These are phyloP conservation scores for Starmerella stellata DNA, from an alignment of 805 yeast genomes.

Conservation along the genomic window DNA sequence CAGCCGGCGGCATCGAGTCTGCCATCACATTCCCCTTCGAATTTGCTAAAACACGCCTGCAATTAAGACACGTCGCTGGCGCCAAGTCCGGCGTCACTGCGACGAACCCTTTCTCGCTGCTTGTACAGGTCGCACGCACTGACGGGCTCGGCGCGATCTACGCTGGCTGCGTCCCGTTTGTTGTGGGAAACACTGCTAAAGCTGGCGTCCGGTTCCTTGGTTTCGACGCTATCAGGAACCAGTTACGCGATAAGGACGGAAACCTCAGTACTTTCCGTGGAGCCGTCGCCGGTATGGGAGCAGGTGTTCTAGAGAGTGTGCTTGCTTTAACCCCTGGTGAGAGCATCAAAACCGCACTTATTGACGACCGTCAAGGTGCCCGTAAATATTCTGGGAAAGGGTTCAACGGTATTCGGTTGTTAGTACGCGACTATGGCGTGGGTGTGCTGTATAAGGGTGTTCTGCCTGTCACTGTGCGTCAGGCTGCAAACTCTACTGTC, in stretches of 20 bases:
- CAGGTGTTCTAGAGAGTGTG: slow-evolving; percentile 80
- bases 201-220: slow-evolving; percentile 93
- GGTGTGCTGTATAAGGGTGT: slow-evolving; percentile 76
- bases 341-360: slow-evolving; percentile 86
- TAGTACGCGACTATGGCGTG: slow-evolving; percentile 62
- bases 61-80: slow-evolving; percentile 30
- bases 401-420: slow-evolving; percentile 41
- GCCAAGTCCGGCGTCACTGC: slow-evolving; percentile 2
- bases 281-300: slow-evolving; percentile 92
- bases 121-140: slow-evolving; percentile 50
- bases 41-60: slow-evolving; percentile 86
- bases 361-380: slow-evolving; percentile 70
- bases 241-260: slow-evolving; percentile 67
- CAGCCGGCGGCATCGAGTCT: slow-evolving; percentile 49
- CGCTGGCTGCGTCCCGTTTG: slow-evolving; percentile 93
- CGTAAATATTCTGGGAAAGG: slow-evolving; percentile 43
- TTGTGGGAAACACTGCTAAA: slow-evolving; percentile 87
- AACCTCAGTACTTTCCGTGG: slow-evolving; percentile 80
- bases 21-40: slow-evolving; percentile 87
- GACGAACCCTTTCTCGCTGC: slow-evolving; percentile 59
- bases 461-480: slow-evolving; percentile 83
- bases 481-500: slow-evolving; percentile 90
- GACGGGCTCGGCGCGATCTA: slow-evolving; percentile 70
- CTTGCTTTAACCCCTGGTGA: slow-evolving; percentile 94
- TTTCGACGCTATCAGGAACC: slow-evolving; percentile 65